Evolutionary conservation across 1,284 basidiomycete genomes (phyloP).

Genomic region (Lentinus polychrous): DNA sequence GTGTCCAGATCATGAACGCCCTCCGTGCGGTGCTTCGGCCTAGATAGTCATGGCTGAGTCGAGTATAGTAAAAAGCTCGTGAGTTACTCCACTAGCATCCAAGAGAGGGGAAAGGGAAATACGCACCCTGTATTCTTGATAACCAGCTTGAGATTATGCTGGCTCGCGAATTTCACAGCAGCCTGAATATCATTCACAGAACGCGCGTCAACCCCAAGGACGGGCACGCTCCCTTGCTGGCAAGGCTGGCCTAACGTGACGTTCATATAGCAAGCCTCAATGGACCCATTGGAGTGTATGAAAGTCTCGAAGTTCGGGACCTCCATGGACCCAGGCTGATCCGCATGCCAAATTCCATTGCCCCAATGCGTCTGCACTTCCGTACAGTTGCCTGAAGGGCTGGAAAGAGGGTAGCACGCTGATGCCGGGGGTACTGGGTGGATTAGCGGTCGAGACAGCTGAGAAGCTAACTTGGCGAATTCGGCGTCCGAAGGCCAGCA

Average conservation of each 20-base stretch:
- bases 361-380: slow-evolving; percentile 22
- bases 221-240: slow-evolving; percentile 36
- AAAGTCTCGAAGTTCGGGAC: slow-evolving; percentile 33
- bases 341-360: slow-evolving; percentile 33
- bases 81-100: too few relatives aligned
- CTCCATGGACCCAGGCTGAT: slow-evolving; percentile 34
- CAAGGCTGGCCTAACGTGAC: slow-evolving; percentile 31
- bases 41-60: slow-evolving; percentile 19
- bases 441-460: slow-evolving; percentile 32
- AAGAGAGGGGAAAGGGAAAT: too few relatives aligned
- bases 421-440: slow-evolving; percentile 29
- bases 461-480: slow-evolving; percentile 27
- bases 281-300: slow-evolving; percentile 31
- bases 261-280: slow-evolving; percentile 35
- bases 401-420: slow-evolving; percentile 28
- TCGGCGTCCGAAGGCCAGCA: slow-evolving; percentile 35
- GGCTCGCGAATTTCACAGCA: slow-evolving; percentile 32
- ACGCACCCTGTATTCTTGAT: slow-evolving; percentile 41
- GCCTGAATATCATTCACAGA: slow-evolving; percentile 30
- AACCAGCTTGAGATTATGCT: slow-evolving; percentile 34
- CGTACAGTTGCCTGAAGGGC: slow-evolving; percentile 29
- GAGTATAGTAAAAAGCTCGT: too few relatives aligned
- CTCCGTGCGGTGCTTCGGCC: slow-evolving; percentile 18
- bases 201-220: slow-evolving; percentile 35
- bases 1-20: slow-evolving; percentile 20